Percentiles rank a stretch among this genome's conserved stretches.
Evolutionary conservation across 1,284 basidiomycete genomes (phyloP).

Genomic region (Fomes fomentarius): DNA sequence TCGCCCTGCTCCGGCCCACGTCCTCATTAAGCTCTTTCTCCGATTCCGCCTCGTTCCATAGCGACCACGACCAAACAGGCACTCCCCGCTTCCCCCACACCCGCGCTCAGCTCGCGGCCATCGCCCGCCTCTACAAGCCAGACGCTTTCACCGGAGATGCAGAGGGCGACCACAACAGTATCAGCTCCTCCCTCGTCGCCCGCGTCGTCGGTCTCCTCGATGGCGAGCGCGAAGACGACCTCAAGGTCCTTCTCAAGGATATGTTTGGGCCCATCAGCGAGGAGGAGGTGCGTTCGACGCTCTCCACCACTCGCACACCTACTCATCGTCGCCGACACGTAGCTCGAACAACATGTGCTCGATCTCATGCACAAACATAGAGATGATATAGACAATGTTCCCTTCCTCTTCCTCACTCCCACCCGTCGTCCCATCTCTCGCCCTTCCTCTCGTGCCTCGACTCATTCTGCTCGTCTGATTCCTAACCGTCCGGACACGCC

Average conservation of each 20-base stretch:
- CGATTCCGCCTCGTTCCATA: slow-evolving; percentile 23
- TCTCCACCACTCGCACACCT: slow-evolving; percentile 19
- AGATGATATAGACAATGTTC: slow-evolving; percentile 81
- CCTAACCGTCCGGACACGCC: slow-evolving; percentile 74
- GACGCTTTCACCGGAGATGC: slow-evolving; percentile 48
- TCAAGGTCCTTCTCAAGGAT: slow-evolving; percentile 75
- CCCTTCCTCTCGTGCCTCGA: slow-evolving; percentile 80
- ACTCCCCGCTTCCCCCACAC: slow-evolving; percentile 74
- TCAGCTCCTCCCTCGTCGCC: slow-evolving; percentile 62
- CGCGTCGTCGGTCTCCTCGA: slow-evolving; percentile 73
- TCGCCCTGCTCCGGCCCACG: slow-evolving; percentile 25
- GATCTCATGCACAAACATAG: slow-evolving; percentile 87
- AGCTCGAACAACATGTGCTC: slow-evolving; percentile 79
- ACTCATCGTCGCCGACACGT: slow-evolving; percentile 8
- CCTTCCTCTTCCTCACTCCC: slow-evolving; percentile 79
- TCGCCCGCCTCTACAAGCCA: slow-evolving; percentile 71
- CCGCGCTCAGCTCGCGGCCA: slow-evolving; percentile 71
- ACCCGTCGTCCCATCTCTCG: slow-evolving; percentile 78
- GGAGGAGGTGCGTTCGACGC: slow-evolving; percentile 61
- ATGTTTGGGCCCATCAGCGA: slow-evolving; percentile 68
- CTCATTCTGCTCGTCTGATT: slow-evolving; percentile 63
- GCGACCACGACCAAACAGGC: slow-evolving; percentile 20
- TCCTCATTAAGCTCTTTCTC: slow-evolving; percentile 24
- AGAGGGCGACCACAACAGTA: slow-evolving; percentile 57
- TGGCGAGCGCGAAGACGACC: slow-evolving; percentile 84